Base-by-base conservation (phyloP, 371 early-diverging fungal species). In the Fennellomyces sp. region DNA sequence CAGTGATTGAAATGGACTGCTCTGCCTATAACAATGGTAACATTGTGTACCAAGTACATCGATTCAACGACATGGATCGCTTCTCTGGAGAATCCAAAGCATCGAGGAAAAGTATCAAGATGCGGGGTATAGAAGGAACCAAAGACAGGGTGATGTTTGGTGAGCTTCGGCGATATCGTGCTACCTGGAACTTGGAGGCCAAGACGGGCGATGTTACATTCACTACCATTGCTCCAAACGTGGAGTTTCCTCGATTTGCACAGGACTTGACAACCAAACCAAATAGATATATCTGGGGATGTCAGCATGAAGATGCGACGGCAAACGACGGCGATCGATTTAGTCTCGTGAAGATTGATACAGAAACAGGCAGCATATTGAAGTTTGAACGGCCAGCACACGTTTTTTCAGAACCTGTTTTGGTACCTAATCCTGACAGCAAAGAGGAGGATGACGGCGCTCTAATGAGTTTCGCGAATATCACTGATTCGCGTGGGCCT, bases 331-430 rank as follows among this genome's bases (percentile, higher is more conserved):
- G 66, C 21, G 78, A 75, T 56, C 61, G 58, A 4, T 55, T 36
- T 12, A 58, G 68, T 3, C 54, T 85, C 17, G 66, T 82, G 58
- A 83, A 83, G 52, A 63, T 85, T 4, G 75, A 81, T 53, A 17
- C 75, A 15, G 52, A 70, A 10, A 66, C 52, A 19, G 64, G 60
- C 2, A 52, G 19, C 58, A 53, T n/a, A n/a, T n/a, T 11, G 29
- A 61, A 27, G 30, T 42, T 59, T 17, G 30, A 56, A 52, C 5
- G 28, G 71, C 36, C 70, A 71, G 11, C 81, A 1, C 81, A 73
- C 35, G 66, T 69, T 6, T 86, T 82, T 17, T 77, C 83, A n/a
- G 87, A 88, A 38, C 88, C 89, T 0, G 78, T 89, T 15, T 87
- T 88, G 72, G 82, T 87, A 6, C 77, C 81, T 2, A 62, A 69